Percentiles rank a stretch among this genome's conserved stretches.
Evolutionary conservation across 345 rosid genomes (phyloP).

Genomic region (Mangifera indica): DNA sequence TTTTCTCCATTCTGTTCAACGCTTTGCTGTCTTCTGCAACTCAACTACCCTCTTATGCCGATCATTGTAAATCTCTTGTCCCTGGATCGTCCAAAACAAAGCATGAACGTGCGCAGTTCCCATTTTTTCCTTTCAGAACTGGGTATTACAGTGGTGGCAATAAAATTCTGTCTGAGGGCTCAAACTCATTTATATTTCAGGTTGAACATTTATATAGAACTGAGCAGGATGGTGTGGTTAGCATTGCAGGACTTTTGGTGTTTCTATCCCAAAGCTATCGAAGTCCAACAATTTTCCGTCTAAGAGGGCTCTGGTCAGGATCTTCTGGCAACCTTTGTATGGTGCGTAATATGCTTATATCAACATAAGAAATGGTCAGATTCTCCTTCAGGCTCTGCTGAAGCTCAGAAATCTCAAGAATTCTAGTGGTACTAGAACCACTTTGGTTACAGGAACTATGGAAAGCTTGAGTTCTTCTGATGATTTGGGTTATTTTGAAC

Average conservation of each 20-base stretch:
- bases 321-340: slow-evolving; percentile 44
- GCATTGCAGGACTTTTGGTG: slow-evolving; percentile 21
- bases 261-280: background rate
- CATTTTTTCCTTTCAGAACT: too few relatives aligned
- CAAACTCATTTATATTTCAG: slow-evolving; percentile 13
- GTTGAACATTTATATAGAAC: slow-evolving; percentile 4
- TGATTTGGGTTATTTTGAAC: slow-evolving; percentile 33
- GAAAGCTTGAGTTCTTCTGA: slow-evolving; percentile 32
- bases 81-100: too few relatives aligned
- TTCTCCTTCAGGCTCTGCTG: slow-evolving; percentile 30
- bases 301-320: slow-evolving; percentile 49
- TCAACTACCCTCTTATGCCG: too few relatives aligned
- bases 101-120: too few relatives aligned
- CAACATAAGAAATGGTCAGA: slow-evolving; percentile 6
- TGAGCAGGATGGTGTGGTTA: slow-evolving; percentile 17
- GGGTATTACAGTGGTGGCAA: slow-evolving; percentile 15
- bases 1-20: too few relatives aligned
- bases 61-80: too few relatives aligned
- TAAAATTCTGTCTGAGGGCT: background rate
- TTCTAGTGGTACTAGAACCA: background rate
- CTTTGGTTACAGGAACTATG: slow-evolving; percentile 45
- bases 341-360: slow-evolving; percentile 35
- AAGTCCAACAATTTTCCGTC: slow-evolving; percentile 23
- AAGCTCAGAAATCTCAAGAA: slow-evolving; percentile 38
- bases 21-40: too few relatives aligned